Conservation (phyloP, 2,329 filamentous ascomycete species). For the Sphaerulina populicola region DNA sequence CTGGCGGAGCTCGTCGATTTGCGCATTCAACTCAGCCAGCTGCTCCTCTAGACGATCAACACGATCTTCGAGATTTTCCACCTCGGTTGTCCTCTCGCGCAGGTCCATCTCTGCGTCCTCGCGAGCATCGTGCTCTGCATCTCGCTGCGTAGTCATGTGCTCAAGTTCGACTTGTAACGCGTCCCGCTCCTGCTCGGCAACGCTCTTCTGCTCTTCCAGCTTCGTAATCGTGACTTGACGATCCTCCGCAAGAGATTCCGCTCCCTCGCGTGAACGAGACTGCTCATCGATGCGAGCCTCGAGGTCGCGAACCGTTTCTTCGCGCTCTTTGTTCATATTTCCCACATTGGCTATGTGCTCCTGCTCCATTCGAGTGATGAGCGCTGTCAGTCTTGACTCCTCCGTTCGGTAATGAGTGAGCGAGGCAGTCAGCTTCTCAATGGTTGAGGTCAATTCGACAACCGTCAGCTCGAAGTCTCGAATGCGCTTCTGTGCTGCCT, state of each 20-base stretch:
- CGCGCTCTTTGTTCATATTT: slow-evolving; percentile 36
- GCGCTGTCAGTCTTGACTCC: slow-evolving; percentile 32
- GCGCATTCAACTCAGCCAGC: slow-evolving; percentile 25
- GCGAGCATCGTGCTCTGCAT: slow-evolving; percentile 29
- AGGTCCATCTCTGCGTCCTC: slow-evolving; percentile 34
- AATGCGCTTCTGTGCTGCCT: slow-evolving; percentile 20
- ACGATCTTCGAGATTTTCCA: slow-evolving; percentile 34
- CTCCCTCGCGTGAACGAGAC: slow-evolving; percentile 32
- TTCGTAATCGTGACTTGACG: slow-evolving; percentile 35
- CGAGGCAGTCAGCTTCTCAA: slow-evolving; percentile 34
- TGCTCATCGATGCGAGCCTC: slow-evolving; percentile 34
- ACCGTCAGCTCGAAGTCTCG: slow-evolving; percentile 25
- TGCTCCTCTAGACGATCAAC: slow-evolving; percentile 31
- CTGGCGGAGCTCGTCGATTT: slow-evolving; percentile 34
- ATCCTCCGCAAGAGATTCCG: slow-evolving; percentile 35
- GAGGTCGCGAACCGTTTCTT: slow-evolving; percentile 32
- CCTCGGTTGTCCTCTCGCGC: slow-evolving; percentile 32
- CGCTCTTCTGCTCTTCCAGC: slow-evolving; percentile 34
- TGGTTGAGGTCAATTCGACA: slow-evolving; percentile 31
- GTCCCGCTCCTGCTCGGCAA: slow-evolving; percentile 34
- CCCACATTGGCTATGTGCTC: slow-evolving; percentile 33
- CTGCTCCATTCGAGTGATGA: slow-evolving; percentile 36
- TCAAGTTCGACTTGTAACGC: slow-evolving; percentile 29
- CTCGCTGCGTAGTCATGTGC: slow-evolving; percentile 31
- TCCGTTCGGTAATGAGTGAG: slow-evolving; percentile 37